These are phyloP conservation scores for Diaporthe sp. DNA, from an alignment of 2,329 filamentous ascomycete genomes.

Conservation along the genomic window DNA sequence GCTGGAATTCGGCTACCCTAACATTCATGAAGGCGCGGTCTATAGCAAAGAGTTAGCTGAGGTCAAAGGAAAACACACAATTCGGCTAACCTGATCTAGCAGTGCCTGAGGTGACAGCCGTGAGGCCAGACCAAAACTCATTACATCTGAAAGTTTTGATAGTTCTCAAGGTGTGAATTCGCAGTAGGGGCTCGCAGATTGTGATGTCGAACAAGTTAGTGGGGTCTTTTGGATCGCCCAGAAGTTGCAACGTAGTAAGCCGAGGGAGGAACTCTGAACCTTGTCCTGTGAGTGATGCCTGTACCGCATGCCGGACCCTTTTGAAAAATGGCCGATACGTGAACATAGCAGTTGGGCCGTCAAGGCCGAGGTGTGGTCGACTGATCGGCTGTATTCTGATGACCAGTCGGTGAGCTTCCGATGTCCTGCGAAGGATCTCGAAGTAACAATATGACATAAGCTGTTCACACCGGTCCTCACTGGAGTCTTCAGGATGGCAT, in stretches of 20 bases:
- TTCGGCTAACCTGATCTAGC: background rate
- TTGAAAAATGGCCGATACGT: background rate
- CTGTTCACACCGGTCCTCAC: background rate
- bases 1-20: background rate
- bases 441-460: background rate
- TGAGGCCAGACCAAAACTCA: rapidly evolving
- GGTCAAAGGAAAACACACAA: rapidly evolving
- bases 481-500: background rate
- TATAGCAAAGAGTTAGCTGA: rapidly evolving
- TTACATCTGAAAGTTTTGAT: background rate
- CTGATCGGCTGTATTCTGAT: background rate
- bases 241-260: background rate
- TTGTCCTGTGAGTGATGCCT: background rate
- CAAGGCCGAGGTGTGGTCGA: background rate
- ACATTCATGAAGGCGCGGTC: background rate
- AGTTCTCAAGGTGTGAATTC: background rate
- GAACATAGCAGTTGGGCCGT: background rate
- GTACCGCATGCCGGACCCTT: rapidly evolving
- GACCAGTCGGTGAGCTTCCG: background rate
- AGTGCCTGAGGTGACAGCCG: background rate
- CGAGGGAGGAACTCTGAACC: background rate
- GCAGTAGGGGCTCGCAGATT: background rate
- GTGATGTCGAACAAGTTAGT: background rate
- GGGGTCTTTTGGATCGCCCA: background rate
- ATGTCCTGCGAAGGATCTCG: background rate